Evolutionary conservation across 2,329 filamentous ascomycete genomes (phyloP), one percentile per base, ranked within the genome.

Genomic region (Byssoonygena ceratinophila): DNA sequence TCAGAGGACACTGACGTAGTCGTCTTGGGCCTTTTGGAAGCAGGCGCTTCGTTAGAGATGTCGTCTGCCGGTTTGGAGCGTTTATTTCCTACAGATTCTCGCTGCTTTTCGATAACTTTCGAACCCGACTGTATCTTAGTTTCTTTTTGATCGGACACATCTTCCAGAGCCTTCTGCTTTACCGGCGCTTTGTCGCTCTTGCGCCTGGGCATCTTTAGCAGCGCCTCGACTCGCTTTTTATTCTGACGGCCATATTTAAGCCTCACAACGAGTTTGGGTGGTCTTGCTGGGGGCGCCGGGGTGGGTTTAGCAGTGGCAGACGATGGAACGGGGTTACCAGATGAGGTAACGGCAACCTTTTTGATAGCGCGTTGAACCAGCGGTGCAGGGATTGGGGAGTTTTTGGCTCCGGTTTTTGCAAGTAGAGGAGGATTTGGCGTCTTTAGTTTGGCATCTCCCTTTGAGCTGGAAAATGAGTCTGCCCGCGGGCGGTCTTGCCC

Each of bases 201-300:
- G n/a, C 58, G 64, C 59, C 70, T 71, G 37, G 64, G 64, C 46
- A 74, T 70, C 58, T 69, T 73, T 18, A 74, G 64, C 16, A 74
- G 62, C 29, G 63, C 69, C 54, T 74, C 70, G 29, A 79, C 69
- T n/a, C 71, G 70, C 51, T 71, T 71, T 39, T 66, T 65, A 59
- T 75, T 74, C 37, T 69, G 62, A 59, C 73, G 76, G 14, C 74
- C 73, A 59, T 77, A 79, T 54, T 71, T 76, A 37, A 79, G 61
- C 56, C 68, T 76, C 23, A 77, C 71, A 41, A 77, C 64, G 32
- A 75, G 65, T 51, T 61, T 66, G n/a, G 46, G 41, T 36, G 46
- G 41, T 36, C 50, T 46, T 9, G 25, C 39, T 4, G 44, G 49
- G 20, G 54, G 46, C 22, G 43, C 3, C 34, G 40, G 36, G 3